Conservation (phyloP, 805 yeast species). For the Phaffomyces opuntiae region DNA sequence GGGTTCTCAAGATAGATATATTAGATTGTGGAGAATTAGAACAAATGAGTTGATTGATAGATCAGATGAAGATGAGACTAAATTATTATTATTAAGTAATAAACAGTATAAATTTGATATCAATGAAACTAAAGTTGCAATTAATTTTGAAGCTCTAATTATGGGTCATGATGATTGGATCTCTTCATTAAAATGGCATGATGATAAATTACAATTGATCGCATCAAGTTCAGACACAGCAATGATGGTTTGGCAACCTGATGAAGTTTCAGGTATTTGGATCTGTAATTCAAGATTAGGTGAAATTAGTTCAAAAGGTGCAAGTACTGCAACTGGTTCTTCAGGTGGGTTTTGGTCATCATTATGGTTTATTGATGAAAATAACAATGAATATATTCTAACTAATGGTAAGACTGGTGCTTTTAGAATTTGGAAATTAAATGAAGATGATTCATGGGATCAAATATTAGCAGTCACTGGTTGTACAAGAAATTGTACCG, state of each 20-base stretch:
- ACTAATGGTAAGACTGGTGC: slow-evolving; percentile 93
- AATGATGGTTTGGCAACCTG: slow-evolving; percentile 91
- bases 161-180: slow-evolving; percentile 99
- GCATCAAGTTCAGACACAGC: slow-evolving; percentile 93
- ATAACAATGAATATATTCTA: slow-evolving; percentile 43
- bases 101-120: slow-evolving; percentile 59
- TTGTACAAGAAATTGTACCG: slow-evolving; percentile 66
- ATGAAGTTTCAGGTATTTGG: slow-evolving; percentile 84
- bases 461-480: slow-evolving; percentile 65
- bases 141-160: slow-evolving; percentile 84
- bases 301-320: slow-evolving; percentile 91
- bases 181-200: slow-evolving; percentile 75
- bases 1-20: slow-evolving; percentile 90
- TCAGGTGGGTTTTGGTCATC: slow-evolving; percentile 67
- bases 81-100: slow-evolving; percentile 54
- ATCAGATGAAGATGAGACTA: slow-evolving; percentile 45
- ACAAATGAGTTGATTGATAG: slow-evolving; percentile 49
- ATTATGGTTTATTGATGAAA: slow-evolving; percentile 53
- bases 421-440: slow-evolving; percentile 63
- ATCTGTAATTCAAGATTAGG: slow-evolving; percentile 75
- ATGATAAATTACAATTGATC: slow-evolving; percentile 46
- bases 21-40: slow-evolving; percentile 79
- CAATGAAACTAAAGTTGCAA: slow-evolving; percentile 37
- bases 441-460: slow-evolving; percentile 32
- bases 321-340: slow-evolving; percentile 97